Evolutionary conservation across 495 filamentous ascomycete genomes (phyloP), one percentile per base, ranked within the genome.

Genomic region (Umbilicaria muhlenbergii): DNA sequence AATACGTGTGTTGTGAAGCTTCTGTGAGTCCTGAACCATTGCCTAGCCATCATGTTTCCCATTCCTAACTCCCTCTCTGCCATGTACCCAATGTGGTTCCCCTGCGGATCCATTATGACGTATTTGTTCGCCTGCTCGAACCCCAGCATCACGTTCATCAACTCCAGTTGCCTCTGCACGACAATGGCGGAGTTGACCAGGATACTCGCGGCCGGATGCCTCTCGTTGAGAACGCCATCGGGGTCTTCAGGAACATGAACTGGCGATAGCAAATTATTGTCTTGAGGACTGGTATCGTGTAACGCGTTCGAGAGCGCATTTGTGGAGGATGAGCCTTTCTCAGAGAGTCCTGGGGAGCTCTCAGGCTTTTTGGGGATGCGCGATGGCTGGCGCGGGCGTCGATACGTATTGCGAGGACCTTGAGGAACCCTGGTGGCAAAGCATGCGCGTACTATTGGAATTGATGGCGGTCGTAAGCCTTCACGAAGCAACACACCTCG

Each of bases 101-200:
- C 79, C 28, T 71, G 61, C n/a, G 74, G 75, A 63, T 81, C 73
- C 70, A 81, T 73, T 39, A 83, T 80, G 21, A 80, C 68, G 52
- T 83, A 83, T 53, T 71, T 73, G 47, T 83, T 82, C 13, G 79
- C 78, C 58, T 83, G 79, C 58, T 83, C 78, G 47, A 81, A 83
- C 0, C 79, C 77, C 34, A 81, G 58, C 60, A 83, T 65, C 7
- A 83, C 66, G 58, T 81, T 82, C 70, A 81, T 79, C 51, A 82
- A 63, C 57, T 81, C 79, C 28, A 83, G 49, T 48, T 81, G 74
- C 19, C 79, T 62, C 46, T 81, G 77, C 3, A 83, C 62, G 0
- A 83, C 75, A 14, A 83, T 59, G 0, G 74, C 69, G 1, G 75
- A 79, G 48, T 82, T 78, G 11, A 69, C 64, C 16, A 82, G 55